Evolutionary conservation across 805 yeast species (phyloP).

Genomic region (Starmerella ratchasimensis): DNA sequence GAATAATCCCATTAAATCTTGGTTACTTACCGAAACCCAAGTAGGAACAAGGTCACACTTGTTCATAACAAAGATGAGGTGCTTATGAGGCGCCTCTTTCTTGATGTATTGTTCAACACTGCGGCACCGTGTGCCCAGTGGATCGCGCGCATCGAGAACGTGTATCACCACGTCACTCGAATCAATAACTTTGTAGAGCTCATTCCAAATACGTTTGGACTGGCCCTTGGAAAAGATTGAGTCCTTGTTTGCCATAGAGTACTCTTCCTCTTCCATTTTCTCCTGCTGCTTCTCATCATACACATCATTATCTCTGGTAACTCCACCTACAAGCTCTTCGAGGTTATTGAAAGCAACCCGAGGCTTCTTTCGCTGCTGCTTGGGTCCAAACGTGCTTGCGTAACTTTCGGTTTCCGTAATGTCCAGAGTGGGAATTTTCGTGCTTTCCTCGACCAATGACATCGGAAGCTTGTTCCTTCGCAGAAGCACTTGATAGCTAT

Average conservation of each 20-base stretch:
- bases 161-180: conserved; percentile 95
- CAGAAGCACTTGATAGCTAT: conserved; percentile 72
- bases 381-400: conserved; percentile 79
- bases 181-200: conserved; percentile 88
- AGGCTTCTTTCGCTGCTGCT: conserved; percentile 85
- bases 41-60: conserved; percentile 98
- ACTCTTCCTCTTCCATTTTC: conserved; percentile 46
- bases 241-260: conserved; percentile 84
- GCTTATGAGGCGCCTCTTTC: conserved; percentile 94
- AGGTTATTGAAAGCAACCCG: conserved; percentile 62
- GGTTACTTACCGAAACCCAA: conserved; percentile 93
- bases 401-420: conserved; percentile 83
- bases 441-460: conserved; percentile 79
- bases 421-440: conserved; percentile 60
- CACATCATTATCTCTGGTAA: conserved; percentile 45
- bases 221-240: conserved; percentile 94
- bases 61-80: conserved; percentile 83
- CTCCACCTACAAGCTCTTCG: conserved; percentile 55
- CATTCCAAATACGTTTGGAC: conserved; percentile 97
- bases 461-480: conserved; percentile 87
- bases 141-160: conserved; percentile 95
- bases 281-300: conserved; percentile 58
- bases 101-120: conserved; percentile 84
- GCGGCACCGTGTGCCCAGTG: conserved; percentile 87
- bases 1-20: conserved; percentile 8